Evolutionary conservation across 176 grass and related monocot genomes (phyloP).

Genomic region (Luzula sylvatica): DNA sequence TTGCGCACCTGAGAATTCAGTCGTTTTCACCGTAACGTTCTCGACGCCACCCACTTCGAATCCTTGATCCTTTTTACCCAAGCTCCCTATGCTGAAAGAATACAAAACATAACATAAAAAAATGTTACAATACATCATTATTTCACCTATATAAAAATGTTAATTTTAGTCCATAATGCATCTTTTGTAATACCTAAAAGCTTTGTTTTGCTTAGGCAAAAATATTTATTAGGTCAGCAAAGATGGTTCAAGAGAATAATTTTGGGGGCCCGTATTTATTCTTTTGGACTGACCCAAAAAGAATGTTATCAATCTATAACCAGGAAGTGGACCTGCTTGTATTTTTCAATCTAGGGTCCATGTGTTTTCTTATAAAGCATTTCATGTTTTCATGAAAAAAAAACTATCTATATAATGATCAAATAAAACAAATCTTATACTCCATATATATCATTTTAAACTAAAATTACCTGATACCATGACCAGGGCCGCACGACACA

Average conservation of each 20-base stretch:
- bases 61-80: constrained; percentile 30
- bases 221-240: neutral
- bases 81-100: constrained; percentile 16
- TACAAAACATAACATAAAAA: constrained; percentile 7
- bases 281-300: neutral
- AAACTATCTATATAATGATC: too few relatives aligned
- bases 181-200: neutral
- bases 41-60: constrained; percentile 26
- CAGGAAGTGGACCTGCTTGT: too few relatives aligned
- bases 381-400: too few relatives aligned
- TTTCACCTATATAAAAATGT: neutral
- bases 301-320: too few relatives aligned
- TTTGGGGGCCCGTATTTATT: neutral
- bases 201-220: neutral
- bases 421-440: too few relatives aligned
- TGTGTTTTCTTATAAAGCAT: too few relatives aligned
- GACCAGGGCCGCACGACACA: constrained; percentile 74
- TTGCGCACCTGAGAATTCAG: constrained; percentile 48
- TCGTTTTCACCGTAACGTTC: constrained; percentile 88
- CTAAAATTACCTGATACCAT: constrained; percentile 67
- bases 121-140: neutral
- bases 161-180: neutral
- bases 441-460: neutral
- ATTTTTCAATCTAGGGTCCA: too few relatives aligned
- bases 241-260: constrained; percentile 9